A percentile compares a stretch with the other conserved stretches of the same genome.
Evolutionary conservation across 1,139 yeast genomes (phyloP).

Genomic region (Geotrichum aggregatum): DNA sequence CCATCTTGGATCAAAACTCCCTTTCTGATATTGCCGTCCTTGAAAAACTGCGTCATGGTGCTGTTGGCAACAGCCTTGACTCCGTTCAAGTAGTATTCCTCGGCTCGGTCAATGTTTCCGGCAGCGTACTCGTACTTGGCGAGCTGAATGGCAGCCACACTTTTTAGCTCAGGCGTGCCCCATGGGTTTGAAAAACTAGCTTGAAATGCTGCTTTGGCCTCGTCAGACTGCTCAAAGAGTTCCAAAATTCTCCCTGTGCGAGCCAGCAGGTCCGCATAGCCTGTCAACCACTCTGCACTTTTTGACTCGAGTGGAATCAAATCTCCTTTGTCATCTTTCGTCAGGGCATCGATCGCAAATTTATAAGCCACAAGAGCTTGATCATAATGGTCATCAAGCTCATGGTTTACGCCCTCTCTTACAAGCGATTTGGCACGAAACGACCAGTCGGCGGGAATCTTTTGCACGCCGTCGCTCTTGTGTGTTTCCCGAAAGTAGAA

Average conservation of each 20-base stretch:
- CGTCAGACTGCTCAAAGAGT: slow-evolving; percentile 30
- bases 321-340: slow-evolving; percentile 23
- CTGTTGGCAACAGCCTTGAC: slow-evolving; percentile 28
- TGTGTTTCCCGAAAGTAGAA: slow-evolving; percentile 28
- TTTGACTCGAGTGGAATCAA: slow-evolving; percentile 27
- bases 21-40: slow-evolving; percentile 37
- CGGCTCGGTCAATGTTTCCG: slow-evolving; percentile 35
- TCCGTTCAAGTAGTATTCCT: slow-evolving; percentile 43
- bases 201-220: slow-evolving; percentile 35
- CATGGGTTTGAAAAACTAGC: slow-evolving; percentile 35
- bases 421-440: slow-evolving; percentile 30
- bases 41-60: slow-evolving; percentile 6
- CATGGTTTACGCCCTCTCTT: slow-evolving; percentile 35
- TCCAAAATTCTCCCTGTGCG: slow-evolving; percentile 38
- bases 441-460: slow-evolving; percentile 36
- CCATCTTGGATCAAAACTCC: slow-evolving; percentile 16
- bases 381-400: slow-evolving; percentile 28
- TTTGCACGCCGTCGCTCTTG: slow-evolving; percentile 32
- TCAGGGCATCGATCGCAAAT: slow-evolving; percentile 31
- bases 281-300: slow-evolving; percentile 39
- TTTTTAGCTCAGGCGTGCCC: slow-evolving; percentile 32
- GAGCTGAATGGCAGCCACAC: slow-evolving; percentile 33
- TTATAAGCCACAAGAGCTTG: slow-evolving; percentile 28
- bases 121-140: slow-evolving; percentile 29
- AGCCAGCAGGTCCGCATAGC: slow-evolving; percentile 40